Evolutionary conservation across 1,284 basidiomycete species (phyloP), one percentile per base, ranked within the genome.

Genomic region (Papiliotrema laurentii): DNA sequence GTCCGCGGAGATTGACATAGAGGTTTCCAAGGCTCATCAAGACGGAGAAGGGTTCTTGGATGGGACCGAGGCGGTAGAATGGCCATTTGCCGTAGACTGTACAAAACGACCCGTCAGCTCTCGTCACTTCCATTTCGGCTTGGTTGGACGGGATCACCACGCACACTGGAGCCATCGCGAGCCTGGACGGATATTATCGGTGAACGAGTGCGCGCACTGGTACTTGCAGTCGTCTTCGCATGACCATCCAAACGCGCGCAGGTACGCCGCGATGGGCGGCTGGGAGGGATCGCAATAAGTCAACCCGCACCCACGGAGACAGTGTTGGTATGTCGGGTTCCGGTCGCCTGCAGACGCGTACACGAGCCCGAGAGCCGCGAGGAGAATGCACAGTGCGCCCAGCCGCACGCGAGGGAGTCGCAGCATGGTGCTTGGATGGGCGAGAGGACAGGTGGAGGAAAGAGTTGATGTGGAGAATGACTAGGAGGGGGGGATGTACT

Each of bases 41-140:
- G 47, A 97, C 92, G 11, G 89, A 89, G 13, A 92, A 83, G 4
- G 94, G 93, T 72, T 99, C 96, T 72, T 98, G 96, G 73, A 90
- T 86, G 24, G 90, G 90, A 5, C 79, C 73, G 21, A 88, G 75
- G 34, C 91, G 79, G 81, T 84, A 86, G 71, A 97, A 97, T 0
- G 91, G 89, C 93, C 94, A 98, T 76, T 98, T 98, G 22, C 96
- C 96, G 63, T 91, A 83, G 71, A 88, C 63, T 66, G 26, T 3
- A n/a, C n/a, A n/a, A n/a, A n/a, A n/a, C n/a, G n/a, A n/a, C n/a
- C n/a, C 11, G 22, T 37, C 33, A 46, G 34, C 44, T 18, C 16
- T 18, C 18, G 19, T 34, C 14, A 22, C 21, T n/a, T n/a, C n/a
- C n/a, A n/a, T n/a, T n/a, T n/a, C n/a, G n/a, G n/a, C n/a, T n/a